Evolutionary conservation across 352 stramenopile genomes (phyloP).

Genomic region (Phytopythium mirpurense): DNA sequence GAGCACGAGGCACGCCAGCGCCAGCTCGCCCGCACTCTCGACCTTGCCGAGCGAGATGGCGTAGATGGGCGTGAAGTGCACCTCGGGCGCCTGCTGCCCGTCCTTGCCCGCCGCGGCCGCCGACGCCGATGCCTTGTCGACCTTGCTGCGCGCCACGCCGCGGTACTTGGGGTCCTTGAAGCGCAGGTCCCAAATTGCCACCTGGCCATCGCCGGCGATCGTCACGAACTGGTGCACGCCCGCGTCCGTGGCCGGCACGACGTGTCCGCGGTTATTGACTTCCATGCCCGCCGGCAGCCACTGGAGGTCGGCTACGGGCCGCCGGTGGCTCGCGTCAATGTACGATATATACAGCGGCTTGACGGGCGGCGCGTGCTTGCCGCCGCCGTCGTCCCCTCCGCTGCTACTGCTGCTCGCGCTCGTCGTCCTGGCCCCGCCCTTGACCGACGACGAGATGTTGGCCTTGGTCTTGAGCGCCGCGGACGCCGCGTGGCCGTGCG

Average conservation of each 20-base stretch:
- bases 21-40: conserved; percentile 60
- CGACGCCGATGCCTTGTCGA: conserved; percentile 38
- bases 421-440: conserved; percentile 4
- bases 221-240: conserved; percentile 90
- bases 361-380: conserved; percentile 60
- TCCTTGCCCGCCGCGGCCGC: conserved; percentile 44
- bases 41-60: conserved; percentile 73
- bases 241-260: conserved; percentile 49
- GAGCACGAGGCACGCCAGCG: conserved; percentile 62
- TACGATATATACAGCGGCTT: conserved; percentile 79
- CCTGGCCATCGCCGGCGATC: conserved; percentile 86
- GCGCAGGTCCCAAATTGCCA: conserved; percentile 90
- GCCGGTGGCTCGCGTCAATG: conserved; percentile 84
- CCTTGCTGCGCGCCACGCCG: conserved; percentile 52
- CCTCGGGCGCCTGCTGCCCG: conserved; percentile 40
- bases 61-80: conserved; percentile 84
- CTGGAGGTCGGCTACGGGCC: conserved; percentile 81
- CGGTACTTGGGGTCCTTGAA: conserved; percentile 87
- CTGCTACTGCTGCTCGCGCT: conserved; percentile 1
- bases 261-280: conserved; percentile 86
- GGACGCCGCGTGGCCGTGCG: conserved; percentile 50
- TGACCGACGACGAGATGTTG: conserved; percentile 13
- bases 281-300: conserved; percentile 85
- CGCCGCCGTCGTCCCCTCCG: conserved; percentile 38
- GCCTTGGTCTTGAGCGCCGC: conserved; percentile 28